Conservation (phyloP, 2,329 filamentous ascomycete genomes). For the Diplodia seriata region DNA sequence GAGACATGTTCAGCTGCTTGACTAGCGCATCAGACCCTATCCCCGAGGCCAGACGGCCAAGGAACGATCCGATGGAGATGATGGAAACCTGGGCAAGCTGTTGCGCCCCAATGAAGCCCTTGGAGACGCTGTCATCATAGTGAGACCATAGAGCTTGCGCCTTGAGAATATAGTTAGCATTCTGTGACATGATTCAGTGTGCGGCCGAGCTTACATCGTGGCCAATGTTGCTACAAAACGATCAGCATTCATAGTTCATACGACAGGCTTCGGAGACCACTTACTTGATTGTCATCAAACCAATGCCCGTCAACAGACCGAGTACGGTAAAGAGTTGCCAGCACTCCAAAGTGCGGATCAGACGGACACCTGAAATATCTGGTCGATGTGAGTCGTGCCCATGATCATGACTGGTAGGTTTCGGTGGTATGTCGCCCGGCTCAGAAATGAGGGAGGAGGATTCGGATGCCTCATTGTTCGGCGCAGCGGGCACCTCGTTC, state of each 20-base stretch:
- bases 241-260: background rate
- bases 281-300: constrained; percentile 99
- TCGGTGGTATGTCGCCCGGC: constrained; percentile 59
- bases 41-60: constrained; percentile 73
- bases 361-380: constrained; percentile 86
- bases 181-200: background rate
- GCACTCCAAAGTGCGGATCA: constrained; percentile 78
- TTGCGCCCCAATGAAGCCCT: constrained; percentile 77
- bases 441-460: constrained; percentile 80
- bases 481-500: constrained; percentile 26
- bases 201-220: constrained; percentile 45
- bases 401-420: constrained; percentile 63
- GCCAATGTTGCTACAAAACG: constrained; percentile 80
- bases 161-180: constrained; percentile 39
- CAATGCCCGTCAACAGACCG: constrained; percentile 89
- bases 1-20: constrained; percentile 77
- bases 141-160: constrained; percentile 84
- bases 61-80: constrained; percentile 86
- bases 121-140: constrained; percentile 74
- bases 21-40: constrained; percentile 91
- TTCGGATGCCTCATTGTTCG: constrained; percentile 66
- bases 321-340: constrained; percentile 91
- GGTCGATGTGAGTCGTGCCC: constrained; percentile 76
- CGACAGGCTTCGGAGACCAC: constrained; percentile 44
- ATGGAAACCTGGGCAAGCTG: constrained; percentile 95